These are phyloP conservation scores for Microthlaspi erraticum DNA, from an alignment of 345 rosid species.

Conservation along the genomic window DNA sequence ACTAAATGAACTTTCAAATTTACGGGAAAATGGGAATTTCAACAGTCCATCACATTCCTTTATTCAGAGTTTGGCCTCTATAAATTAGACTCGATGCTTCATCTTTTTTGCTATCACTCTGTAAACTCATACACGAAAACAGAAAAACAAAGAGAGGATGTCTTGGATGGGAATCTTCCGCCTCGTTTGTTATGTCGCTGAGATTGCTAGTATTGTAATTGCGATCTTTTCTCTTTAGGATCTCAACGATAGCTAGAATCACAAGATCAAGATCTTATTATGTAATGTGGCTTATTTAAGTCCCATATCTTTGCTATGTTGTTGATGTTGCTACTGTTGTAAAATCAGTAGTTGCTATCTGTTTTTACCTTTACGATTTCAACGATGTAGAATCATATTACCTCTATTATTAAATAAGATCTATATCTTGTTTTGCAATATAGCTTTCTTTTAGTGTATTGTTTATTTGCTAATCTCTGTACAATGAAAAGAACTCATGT, in stretches of 20 bases:
- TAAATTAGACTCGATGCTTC: not conserved
- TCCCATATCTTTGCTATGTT: not conserved
- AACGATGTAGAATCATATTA: conserved; percentile 1
- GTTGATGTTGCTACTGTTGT: not conserved
- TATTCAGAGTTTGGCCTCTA: not conserved
- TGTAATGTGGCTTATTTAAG: no score
- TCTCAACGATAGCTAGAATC: not conserved
- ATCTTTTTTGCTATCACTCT: no score
- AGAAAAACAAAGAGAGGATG: not conserved
- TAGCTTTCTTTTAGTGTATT: not conserved
- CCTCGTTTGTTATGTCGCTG: not conserved
- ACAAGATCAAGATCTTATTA: no score
- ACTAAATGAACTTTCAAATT: conserved; percentile 1
- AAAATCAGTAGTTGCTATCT: no score
- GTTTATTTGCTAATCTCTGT: not conserved
- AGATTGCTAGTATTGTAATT: not conserved
- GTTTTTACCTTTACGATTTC: not conserved
- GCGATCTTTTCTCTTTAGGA: not conserved
- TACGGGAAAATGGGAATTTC: not conserved
- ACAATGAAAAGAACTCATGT: not conserved
- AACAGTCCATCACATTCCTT: not conserved
- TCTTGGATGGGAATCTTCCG: not conserved
- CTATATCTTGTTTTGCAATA: not conserved
- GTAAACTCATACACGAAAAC: not conserved
- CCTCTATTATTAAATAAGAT: not conserved